Conservation (phyloP, 768 basidiomycete species). For the Calocybe gangraenosa region DNA sequence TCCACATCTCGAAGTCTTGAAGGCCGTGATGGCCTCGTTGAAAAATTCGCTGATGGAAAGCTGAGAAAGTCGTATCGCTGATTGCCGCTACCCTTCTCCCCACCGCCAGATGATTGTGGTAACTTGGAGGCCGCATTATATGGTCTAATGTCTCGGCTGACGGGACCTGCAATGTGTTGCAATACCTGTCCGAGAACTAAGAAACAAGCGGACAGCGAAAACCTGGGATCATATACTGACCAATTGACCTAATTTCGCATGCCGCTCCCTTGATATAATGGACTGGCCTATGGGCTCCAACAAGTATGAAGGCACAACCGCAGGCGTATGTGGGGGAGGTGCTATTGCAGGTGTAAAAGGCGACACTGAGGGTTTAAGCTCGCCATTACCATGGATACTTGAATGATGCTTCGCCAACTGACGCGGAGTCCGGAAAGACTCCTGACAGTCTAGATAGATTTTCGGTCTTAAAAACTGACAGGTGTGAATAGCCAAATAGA, state of each 20-base stretch:
- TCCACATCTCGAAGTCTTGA: constrained; percentile 35
- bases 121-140: constrained; percentile 39
- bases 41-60: constrained; percentile 36
- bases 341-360: constrained; percentile 24
- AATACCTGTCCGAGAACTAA: constrained; percentile 17
- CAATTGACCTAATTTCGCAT: constrained; percentile 48
- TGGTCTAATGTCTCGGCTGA: constrained; percentile 31
- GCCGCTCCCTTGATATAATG: constrained; percentile 46
- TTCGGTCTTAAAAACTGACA: neutral
- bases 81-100: constrained; percentile 15
- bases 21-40: constrained; percentile 32
- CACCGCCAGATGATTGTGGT: constrained; percentile 22
- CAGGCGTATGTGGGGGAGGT: constrained; percentile 34
- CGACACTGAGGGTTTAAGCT: constrained; percentile 32
- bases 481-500: neutral
- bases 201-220: constrained; percentile 3
- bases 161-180: constrained; percentile 23
- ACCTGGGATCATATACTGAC: constrained; percentile 28
- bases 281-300: constrained; percentile 39
- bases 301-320: constrained; percentile 46
- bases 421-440: constrained; percentile 39
- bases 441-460: constrained; percentile 46
- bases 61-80: constrained; percentile 51
- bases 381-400: constrained; percentile 29
- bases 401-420: constrained; percentile 50